phyloP scores from a whole-genome alignment of 2,329 filamentous ascomycete genomes.

The Fusarium devonianum region DNA sequence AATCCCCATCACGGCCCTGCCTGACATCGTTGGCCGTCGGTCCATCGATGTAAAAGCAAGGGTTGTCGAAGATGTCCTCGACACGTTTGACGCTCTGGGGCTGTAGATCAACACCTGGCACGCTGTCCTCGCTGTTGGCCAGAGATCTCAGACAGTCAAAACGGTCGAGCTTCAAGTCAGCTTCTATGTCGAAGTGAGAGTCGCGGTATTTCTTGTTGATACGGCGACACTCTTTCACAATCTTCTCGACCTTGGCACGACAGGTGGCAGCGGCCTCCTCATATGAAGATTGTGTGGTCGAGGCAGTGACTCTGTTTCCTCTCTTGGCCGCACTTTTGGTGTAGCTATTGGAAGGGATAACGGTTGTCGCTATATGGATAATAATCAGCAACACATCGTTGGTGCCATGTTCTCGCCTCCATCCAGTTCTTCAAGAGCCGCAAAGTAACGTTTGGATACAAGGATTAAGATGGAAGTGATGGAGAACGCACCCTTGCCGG shows the following conservation, averaged over 20 bases:
- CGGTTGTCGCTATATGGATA: slow-evolving; percentile 59
- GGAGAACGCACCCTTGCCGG: slow-evolving; percentile 70
- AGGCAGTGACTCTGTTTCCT: slow-evolving; percentile 60
- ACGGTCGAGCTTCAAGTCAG: slow-evolving; percentile 69
- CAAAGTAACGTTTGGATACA: no score
- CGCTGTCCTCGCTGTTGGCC: slow-evolving; percentile 42
- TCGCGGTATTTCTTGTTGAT: slow-evolving; percentile 88
- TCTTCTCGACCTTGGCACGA: slow-evolving; percentile 67
- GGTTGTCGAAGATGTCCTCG: slow-evolving; percentile 76
- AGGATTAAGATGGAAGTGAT: no score
- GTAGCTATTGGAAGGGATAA: slow-evolving; percentile 74
- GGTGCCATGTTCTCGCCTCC: no score
- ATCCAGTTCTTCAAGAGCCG: no score
- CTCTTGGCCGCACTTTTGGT: slow-evolving; percentile 66
- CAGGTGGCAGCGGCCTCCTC: slow-evolving; percentile 76
- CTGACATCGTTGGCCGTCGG: slow-evolving; percentile 79
- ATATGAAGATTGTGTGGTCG: slow-evolving; percentile 71
- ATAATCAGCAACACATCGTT: no score
- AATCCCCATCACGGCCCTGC: slow-evolving; percentile 81
- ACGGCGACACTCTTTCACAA: slow-evolving; percentile 71
- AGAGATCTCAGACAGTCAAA: slow-evolving; percentile 59
- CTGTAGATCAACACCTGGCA: slow-evolving; percentile 45
- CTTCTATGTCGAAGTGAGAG: slow-evolving; percentile 85
- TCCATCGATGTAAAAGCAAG: slow-evolving; percentile 79
- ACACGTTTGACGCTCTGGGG: slow-evolving; percentile 72